Base-by-base conservation (phyloP, 331 rosid species). In the Rosa hybrid region DNA sequence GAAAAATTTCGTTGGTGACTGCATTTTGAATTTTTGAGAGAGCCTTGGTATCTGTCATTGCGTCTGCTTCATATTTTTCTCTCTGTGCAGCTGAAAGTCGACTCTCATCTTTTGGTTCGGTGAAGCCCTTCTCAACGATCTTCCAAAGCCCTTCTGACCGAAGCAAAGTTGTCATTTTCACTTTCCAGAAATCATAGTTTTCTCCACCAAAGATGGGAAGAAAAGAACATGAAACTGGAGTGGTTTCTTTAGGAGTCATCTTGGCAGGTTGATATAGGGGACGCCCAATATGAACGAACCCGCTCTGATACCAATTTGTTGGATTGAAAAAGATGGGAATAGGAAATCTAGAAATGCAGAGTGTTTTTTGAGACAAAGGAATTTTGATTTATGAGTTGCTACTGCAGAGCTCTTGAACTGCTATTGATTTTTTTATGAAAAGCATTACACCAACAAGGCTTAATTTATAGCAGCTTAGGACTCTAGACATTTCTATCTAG, bases 141-240 rank as follows among this genome's bases (percentile, higher is more conserved):
- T 16, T 69, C 54, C 38, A 69, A 46, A 69, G 34, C 25, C 74
- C 34, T n/a, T 68, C 27, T 68, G n/a, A 44, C 11, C 16, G 17
- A 20, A 68, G 34, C 50, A 68, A 18, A 3, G 73, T 41, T 12
- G 18, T 69, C 38, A 69, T 69, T 3, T 69, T 69, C 5, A 69
- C 38, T 9, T 44, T 69, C 57, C 21, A 71, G 7, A 71, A 71
- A 46, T 71, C 75, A 46, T 46, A 46, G 6, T 23, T 71, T 8
- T 23, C 41, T 45, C 41, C 75, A 6, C 57, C 59, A 45, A 71
- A 46, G 54, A 71, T 71, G 16, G 75, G 75, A 46, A 71, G 75
- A 13, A 46, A 2, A 46, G 7, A 45, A 34, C 6, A 71, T 8
- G 75, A 71, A 70, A 21, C 75, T 71, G 42, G 27, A 1, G 57